A percentile compares a stretch with the other conserved stretches of the same genome.
Conservation (phyloP, 1,284 basidiomycete species). For the Moesziomyces aphidis region DNA sequence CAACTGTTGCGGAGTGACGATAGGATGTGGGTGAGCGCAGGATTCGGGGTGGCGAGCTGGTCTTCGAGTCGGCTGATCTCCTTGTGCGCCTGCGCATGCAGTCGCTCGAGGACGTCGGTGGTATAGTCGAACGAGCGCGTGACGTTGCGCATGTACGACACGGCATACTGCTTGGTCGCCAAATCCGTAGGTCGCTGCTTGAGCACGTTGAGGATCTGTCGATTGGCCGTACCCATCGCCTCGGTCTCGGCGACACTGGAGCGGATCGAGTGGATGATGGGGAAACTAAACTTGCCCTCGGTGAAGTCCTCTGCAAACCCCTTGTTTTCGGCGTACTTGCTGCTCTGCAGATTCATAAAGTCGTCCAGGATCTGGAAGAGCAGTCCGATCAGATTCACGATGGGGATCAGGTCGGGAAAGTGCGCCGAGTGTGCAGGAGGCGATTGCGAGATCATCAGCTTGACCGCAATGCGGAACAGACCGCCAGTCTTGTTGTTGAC, state of each 20-base stretch:
- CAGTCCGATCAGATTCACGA: conserved; percentile 93
- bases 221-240: conserved; percentile 22
- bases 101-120: conserved; percentile 49
- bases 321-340: conserved; percentile 87
- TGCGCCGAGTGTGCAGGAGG: not conserved
- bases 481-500: conserved; percentile 99
- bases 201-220: conserved; percentile 62
- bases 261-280: conserved; percentile 87
- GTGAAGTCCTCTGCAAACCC: conserved; percentile 94
- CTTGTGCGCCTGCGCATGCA: conserved; percentile 48
- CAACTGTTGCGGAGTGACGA: conserved; percentile 46
- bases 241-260: conserved; percentile 20
- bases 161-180: conserved; percentile 62
- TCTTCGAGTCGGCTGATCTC: conserved; percentile 52
- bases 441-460: conserved; percentile 87
- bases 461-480: conserved; percentile 89
- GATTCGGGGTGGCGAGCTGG: conserved; percentile 32
- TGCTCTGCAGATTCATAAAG: conserved; percentile 92
- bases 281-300: conserved; percentile 97
- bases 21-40: conserved; percentile 45
- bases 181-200: conserved; percentile 59
- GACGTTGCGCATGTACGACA: conserved; percentile 61
- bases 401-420: conserved; percentile 72
- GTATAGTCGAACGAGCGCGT: conserved; percentile 64
- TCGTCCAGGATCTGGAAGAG: conserved; percentile 98